Conservation (phyloP, 441 rosid genomes). For the Adansonia gregorii region DNA sequence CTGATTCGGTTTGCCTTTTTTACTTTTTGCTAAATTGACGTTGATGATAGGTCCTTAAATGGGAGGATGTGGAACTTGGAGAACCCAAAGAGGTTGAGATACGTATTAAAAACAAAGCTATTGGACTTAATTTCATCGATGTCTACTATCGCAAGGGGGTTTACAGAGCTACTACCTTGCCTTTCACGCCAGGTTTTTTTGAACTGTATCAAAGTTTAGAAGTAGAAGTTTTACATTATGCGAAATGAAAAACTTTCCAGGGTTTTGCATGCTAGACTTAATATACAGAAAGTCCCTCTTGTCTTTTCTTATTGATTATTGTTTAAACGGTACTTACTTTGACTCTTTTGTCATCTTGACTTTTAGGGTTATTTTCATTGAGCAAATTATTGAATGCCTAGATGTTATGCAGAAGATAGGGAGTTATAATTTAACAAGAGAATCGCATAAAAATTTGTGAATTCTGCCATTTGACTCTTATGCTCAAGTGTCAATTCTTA, state of each 20-base stretch:
- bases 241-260: neutral
- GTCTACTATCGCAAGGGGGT: constrained; percentile 81
- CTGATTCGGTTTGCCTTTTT: neutral
- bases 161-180: constrained; percentile 61
- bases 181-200: constrained; percentile 67
- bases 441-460: neutral
- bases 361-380: neutral
- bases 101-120: constrained; percentile 72
- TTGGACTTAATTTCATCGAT: constrained; percentile 90
- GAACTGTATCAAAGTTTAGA: neutral
- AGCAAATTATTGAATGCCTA: neutral
- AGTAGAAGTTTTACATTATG: neutral
- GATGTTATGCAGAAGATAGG: neutral
- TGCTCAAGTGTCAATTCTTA: neutral
- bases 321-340: neutral
- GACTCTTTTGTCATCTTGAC: neutral
- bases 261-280: neutral
- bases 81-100: constrained; percentile 89
- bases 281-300: neutral
- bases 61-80: constrained; percentile 86
- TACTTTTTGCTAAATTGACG: neutral
- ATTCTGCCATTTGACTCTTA: neutral
- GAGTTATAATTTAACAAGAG: neutral
- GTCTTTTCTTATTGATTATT: neutral
- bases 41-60: constrained; percentile 66